phyloP scores from a whole-genome alignment of 805 yeast species.

The Lipomyces yamanashiensis region DNA sequence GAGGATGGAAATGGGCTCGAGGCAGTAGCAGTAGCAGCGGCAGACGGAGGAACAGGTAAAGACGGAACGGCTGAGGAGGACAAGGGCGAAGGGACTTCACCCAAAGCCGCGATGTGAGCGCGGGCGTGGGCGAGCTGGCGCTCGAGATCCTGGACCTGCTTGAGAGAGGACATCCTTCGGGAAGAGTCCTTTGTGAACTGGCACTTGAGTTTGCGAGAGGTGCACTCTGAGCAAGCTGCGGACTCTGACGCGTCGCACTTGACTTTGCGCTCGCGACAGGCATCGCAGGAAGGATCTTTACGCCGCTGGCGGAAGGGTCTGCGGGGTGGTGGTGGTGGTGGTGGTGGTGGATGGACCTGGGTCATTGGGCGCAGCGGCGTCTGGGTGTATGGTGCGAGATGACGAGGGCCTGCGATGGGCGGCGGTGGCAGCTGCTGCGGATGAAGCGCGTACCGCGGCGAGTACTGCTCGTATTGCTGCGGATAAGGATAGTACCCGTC shows the following conservation, averaged over 20 bases:
- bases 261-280: constrained; percentile 44
- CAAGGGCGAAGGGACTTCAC: not conserved
- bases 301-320: constrained; percentile 42
- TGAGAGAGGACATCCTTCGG: constrained; percentile 40
- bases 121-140: constrained; percentile 33
- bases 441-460: constrained; percentile 5
- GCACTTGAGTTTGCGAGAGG: constrained; percentile 41
- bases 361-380: not conserved
- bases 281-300: constrained; percentile 44
- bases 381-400: not conserved
- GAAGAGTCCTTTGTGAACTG: constrained; percentile 42
- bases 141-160: constrained; percentile 34
- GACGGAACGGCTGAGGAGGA: not conserved
- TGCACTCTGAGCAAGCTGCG: constrained; percentile 43
- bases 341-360: not conserved
- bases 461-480: constrained; percentile 9
- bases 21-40: constrained; percentile 11
- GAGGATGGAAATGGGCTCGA: constrained; percentile 8
- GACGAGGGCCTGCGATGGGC: constrained; percentile 1
- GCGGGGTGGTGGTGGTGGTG: constrained; percentile 3
- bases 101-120: constrained; percentile 30
- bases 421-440: constrained; percentile 4
- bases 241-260: constrained; percentile 44
- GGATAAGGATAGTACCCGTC: constrained; percentile 11
- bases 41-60: not conserved